Evolutionary conservation across 2,329 filamentous ascomycete genomes (phyloP).

Genomic region (Stemphylium vesicarium): DNA sequence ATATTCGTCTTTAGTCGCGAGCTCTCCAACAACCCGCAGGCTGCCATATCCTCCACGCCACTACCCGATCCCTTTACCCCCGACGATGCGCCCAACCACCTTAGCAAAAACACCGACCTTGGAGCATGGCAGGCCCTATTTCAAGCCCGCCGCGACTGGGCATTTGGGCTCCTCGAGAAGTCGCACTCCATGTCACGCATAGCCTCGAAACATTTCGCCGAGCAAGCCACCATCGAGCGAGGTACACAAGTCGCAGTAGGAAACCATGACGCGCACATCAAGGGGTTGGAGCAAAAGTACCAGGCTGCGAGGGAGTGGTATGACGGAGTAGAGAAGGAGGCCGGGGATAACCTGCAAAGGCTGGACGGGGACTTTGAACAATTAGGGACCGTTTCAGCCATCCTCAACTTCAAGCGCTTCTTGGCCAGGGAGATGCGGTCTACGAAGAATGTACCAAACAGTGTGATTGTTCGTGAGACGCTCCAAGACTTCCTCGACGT

Average conservation of each 20-base stretch:
- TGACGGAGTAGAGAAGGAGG: conserved; percentile 70
- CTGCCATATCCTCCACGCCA: conserved; percentile 58
- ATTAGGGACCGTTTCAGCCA: conserved; percentile 69
- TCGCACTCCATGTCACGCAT: conserved; percentile 69
- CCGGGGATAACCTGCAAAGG: conserved; percentile 65
- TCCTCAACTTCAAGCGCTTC: conserved; percentile 66
- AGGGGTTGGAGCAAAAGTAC: conserved; percentile 73
- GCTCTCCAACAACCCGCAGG: conserved; percentile 53
- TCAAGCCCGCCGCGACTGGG: conserved; percentile 81
- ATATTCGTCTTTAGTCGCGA: conserved; percentile 90
- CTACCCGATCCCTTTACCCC: conserved; percentile 67
- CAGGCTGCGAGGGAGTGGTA: conserved; percentile 74
- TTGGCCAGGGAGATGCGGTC: conserved; percentile 44
- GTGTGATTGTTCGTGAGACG: conserved; percentile 35
- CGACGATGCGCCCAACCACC: conserved; percentile 74
- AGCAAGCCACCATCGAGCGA: conserved; percentile 77
- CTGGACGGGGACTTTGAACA: conserved; percentile 74
- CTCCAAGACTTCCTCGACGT: conserved; percentile 70
- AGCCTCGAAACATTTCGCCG: conserved; percentile 70
- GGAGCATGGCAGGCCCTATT: conserved; percentile 90
- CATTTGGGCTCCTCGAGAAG: conserved; percentile 70
- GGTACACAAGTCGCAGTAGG: conserved; percentile 84
- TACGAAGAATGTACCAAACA: conserved; percentile 28
- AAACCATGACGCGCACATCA: conserved; percentile 80
- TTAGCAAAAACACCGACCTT: conserved; percentile 79